Percentiles rank a stretch among this genome's conserved stretches.
These are phyloP conservation scores for Iris macrosiphon DNA, from an alignment of 106 monocot species.

Conservation along the genomic window DNA sequence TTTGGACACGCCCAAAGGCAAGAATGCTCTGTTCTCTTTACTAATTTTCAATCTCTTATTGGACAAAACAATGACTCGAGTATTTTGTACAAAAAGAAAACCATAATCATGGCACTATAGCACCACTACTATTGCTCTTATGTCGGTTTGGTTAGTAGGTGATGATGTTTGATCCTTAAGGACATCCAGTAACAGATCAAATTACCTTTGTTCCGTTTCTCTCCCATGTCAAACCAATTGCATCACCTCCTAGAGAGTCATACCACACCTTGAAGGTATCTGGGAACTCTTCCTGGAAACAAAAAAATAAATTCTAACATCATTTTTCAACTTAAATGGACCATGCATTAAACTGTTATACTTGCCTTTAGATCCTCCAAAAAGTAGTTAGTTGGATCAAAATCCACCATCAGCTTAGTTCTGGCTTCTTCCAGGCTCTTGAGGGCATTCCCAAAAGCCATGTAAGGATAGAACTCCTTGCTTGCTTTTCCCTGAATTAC, in stretches of 20 bases:
- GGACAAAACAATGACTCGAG: too few species aligned
- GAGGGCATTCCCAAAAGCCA: conserved; percentile 11
- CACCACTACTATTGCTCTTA: too few species aligned
- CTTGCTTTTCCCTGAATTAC: conserved; percentile 58
- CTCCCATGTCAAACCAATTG: conserved; percentile 86
- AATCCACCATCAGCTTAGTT: conserved; percentile 69
- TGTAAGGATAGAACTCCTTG: conserved; percentile 66
- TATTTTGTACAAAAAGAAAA: too few species aligned
- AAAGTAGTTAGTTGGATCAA: conserved; percentile 77
- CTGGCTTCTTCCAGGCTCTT: conserved; percentile 46
- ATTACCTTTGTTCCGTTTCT: conserved; percentile 54
- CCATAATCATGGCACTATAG: too few species aligned
- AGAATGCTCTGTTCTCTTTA: too few species aligned
- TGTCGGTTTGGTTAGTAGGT: too few species aligned
- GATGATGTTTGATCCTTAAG: too few species aligned
- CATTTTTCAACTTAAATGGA: neutral
- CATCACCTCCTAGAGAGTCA: conserved; percentile 84
- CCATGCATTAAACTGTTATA: neutral
- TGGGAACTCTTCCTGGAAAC: conserved; percentile 58
- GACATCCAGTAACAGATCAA: neutral
- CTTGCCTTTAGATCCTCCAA: conserved; percentile 68
- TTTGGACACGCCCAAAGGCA: too few species aligned
- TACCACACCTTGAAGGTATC: conserved; percentile 72
- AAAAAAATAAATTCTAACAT: neutral
- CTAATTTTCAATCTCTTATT: too few species aligned